A percentile compares a stretch with the other conserved stretches of the same genome.
These are phyloP conservation scores for Cytospora mali DNA, from an alignment of 2,329 filamentous ascomycete species.

Conservation along the genomic window DNA sequence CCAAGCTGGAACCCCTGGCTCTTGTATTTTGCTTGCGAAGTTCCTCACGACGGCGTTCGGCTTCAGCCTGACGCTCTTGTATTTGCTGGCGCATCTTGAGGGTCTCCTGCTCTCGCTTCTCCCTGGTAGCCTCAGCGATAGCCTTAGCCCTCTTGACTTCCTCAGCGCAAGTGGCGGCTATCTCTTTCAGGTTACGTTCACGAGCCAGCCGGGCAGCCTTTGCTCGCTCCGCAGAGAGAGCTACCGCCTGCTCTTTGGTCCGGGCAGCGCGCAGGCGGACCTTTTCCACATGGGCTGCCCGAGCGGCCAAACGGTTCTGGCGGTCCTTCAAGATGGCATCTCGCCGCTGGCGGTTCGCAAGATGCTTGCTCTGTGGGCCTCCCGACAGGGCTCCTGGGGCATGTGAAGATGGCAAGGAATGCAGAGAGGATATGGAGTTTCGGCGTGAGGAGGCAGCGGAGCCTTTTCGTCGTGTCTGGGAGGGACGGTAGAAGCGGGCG, in stretches of 20 bases:
- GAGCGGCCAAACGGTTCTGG: slow-evolving; percentile 76
- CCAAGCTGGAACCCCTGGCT: slow-evolving; percentile 45
- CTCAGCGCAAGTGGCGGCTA: slow-evolving; percentile 78
- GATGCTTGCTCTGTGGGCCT: slow-evolving; percentile 73
- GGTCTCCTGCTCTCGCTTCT: slow-evolving; percentile 75
- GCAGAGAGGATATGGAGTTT: slow-evolving; percentile 77
- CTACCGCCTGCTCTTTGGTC: slow-evolving; percentile 69
- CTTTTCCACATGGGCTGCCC: slow-evolving; percentile 81
- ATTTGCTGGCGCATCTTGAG: slow-evolving; percentile 71
- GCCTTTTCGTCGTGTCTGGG: slow-evolving; percentile 68
- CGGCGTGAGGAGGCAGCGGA: slow-evolving; percentile 78
- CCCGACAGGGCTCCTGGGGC: slow-evolving; percentile 54
- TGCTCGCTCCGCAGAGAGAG: slow-evolving; percentile 73
- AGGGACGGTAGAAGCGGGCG: slow-evolving; percentile 73
- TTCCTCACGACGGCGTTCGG: slow-evolving; percentile 70
- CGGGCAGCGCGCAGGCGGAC: slow-evolving; percentile 75
- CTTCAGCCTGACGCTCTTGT: slow-evolving; percentile 78
- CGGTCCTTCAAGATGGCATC: slow-evolving; percentile 80
- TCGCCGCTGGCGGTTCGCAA: slow-evolving; percentile 77
- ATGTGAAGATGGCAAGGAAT: slow-evolving; percentile 66
- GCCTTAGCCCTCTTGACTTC: slow-evolving; percentile 83
- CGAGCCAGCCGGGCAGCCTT: slow-evolving; percentile 76
- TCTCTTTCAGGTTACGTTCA: slow-evolving; percentile 80
- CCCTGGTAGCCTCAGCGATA: slow-evolving; percentile 79
- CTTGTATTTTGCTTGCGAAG: slow-evolving; percentile 56